Evolutionary conservation across 495 filamentous ascomycete genomes (phyloP), one percentile per base, ranked within the genome.

Genomic region (Aspergillus conjunctus): DNA sequence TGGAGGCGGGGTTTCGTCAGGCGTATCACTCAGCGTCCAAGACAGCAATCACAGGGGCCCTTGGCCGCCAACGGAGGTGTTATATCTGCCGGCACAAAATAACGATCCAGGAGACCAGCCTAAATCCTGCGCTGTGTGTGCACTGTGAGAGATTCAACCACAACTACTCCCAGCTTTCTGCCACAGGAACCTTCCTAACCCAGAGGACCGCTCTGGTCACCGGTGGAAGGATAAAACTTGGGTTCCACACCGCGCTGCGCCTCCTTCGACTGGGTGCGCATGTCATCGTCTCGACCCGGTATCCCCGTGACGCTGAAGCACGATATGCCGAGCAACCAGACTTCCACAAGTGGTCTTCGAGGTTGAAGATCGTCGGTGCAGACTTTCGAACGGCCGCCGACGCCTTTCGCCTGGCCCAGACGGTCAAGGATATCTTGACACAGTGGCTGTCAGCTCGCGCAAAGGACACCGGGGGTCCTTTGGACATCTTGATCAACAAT

Each of bases 401-500:
- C 64, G 79, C 77, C 6, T 80, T 79, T 60, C 63, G 70, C 10
- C 70, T 81, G 1, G 71, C 75, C 17, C 41, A 32, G 46, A 51
- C 61, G 8, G 68, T 73, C 9, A 72, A 69, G 39, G 50, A 60
- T 6, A 51, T 68, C 20, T 51, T 75, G 34, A 3, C 18, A 22
- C 64, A 64, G 7, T 79, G 78, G 78, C 15, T 53, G 32, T 17
- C 33, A 32, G 58, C 58, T 15, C 26, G 46, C 5, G 26, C 44
- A 21, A 34, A 12, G 33, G 39, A 1, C 43, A 54, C 26, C 43
- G n/a, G 21, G 41, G 18, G 41, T 63, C 18, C 44, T 0, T 60
- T 81, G 51, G 68, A 81, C 60, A 70, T 81, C 14, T 53, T 82
- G 22, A 71, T 82, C 63, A 82, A 80, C 54, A 82, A 80, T 61